phyloP scores from a whole-genome alignment of 2,329 filamentous ascomycete genomes.

The Diaporthe aspalathi region DNA sequence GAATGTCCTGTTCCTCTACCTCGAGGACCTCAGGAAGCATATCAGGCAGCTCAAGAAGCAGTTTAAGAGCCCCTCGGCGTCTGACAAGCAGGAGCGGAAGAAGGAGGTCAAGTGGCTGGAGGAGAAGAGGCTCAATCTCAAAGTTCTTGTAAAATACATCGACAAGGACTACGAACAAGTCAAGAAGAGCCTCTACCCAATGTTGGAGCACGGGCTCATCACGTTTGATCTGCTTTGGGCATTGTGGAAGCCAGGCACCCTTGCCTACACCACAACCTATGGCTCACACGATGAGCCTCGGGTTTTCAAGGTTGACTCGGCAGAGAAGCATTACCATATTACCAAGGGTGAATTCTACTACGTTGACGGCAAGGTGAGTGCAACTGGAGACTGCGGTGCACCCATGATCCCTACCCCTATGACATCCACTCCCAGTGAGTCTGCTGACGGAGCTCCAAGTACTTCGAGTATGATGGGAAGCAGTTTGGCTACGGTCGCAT shows the following conservation, averaged over 20 bases:
- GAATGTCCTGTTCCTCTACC: conserved; percentile 78
- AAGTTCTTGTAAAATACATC: conserved; percentile 60
- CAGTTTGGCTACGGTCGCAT: conserved; percentile 81
- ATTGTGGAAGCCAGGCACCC: conserved; percentile 86
- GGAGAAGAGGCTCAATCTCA: conserved; percentile 73
- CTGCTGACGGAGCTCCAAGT: conserved; percentile 55
- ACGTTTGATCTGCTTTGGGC: conserved; percentile 92
- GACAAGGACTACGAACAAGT: conserved; percentile 79
- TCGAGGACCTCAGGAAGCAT: conserved; percentile 77
- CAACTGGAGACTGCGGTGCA: not conserved
- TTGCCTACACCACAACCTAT: conserved; percentile 83
- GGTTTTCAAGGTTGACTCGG: conserved; percentile 84
- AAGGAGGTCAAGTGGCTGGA: conserved; percentile 69
- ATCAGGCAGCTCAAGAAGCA: conserved; percentile 72
- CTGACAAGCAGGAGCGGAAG: conserved; percentile 67
- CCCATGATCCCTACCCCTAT: too few relatives aligned
- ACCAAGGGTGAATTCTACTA: conserved; percentile 80
- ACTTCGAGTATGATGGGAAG: conserved; percentile 91
- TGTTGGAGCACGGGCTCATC: conserved; percentile 84
- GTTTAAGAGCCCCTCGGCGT: conserved; percentile 56
- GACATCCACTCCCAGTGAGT: too few relatives aligned
- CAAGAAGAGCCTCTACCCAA: conserved; percentile 82
- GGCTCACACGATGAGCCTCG: conserved; percentile 80
- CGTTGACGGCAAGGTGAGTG: conserved; percentile 72
- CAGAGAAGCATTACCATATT: conserved; percentile 76